phyloP scores from a whole-genome alignment of 345 rosid species.

The Brassica cretica region DNA sequence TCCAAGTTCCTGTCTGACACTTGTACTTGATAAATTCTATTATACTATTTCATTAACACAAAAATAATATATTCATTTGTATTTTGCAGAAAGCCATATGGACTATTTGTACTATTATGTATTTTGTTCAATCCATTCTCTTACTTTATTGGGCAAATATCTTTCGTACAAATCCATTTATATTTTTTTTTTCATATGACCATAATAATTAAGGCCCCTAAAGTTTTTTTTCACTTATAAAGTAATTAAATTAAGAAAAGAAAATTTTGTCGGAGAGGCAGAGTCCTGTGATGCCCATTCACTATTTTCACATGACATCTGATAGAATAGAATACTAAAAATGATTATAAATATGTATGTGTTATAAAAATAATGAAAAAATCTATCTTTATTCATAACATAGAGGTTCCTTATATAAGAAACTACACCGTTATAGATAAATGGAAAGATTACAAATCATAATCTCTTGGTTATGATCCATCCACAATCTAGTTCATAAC shows the following conservation, averaged over 20 bases:
- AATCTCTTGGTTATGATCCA: too few relatives aligned
- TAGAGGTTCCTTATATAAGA: too few relatives aligned
- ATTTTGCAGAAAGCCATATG: conserved; percentile 22
- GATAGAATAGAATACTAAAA: background rate
- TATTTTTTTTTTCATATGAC: conserved; percentile 20
- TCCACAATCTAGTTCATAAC: too few relatives aligned
- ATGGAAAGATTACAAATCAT: too few relatives aligned
- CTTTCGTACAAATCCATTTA: conserved; percentile 23
- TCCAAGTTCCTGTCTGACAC: conserved; percentile 42
- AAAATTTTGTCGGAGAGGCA: conserved; percentile 36
- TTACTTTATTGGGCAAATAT: conserved; percentile 30
- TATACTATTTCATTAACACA: background rate
- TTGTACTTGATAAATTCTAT: conserved; percentile 11
- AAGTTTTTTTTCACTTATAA: background rate
- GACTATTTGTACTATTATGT: conserved; percentile 37
- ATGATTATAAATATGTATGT: conserved; percentile 13
- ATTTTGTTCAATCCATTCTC: conserved; percentile 17
- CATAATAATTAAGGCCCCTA: conserved; percentile 8
- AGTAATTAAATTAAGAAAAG: conserved; percentile 16
- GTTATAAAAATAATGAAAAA: too few relatives aligned
- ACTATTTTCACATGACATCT: conserved; percentile 28
- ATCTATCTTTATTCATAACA: too few relatives aligned
- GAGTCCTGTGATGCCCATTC: conserved; percentile 29
- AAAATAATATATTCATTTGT: background rate
- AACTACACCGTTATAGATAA: too few relatives aligned